A percentile compares a stretch with the other conserved stretches of the same genome.
Evolutionary conservation across 352 stramenopile genomes (phyloP).

Genomic region (Phytophthora cryptogea): DNA sequence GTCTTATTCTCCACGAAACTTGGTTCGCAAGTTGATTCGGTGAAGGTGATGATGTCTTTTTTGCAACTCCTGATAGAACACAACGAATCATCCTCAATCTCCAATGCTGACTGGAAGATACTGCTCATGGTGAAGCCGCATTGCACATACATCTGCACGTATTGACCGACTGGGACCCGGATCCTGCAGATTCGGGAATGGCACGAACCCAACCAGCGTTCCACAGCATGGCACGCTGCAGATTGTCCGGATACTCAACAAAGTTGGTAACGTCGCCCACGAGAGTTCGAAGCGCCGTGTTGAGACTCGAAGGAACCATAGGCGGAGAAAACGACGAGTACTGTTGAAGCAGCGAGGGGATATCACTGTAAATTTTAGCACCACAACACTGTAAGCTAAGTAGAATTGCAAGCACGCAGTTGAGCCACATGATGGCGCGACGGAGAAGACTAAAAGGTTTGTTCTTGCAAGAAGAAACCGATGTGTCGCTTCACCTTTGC

Average conservation of each 20-base stretch:
- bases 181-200: not conserved
- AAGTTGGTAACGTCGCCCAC: not conserved
- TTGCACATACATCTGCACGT: slow-evolving; percentile 36
- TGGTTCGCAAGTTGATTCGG: slow-evolving; percentile 16
- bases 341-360: not conserved
- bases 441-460: not conserved
- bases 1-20: slow-evolving; percentile 10
- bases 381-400: not conserved
- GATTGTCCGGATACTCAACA: not conserved
- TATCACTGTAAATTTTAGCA: not conserved
- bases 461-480: too few species aligned
- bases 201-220: slow-evolving; percentile 21
- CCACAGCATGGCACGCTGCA: slow-evolving; percentile 41
- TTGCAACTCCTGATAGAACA: slow-evolving; percentile 29
- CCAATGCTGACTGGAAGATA: slow-evolving; percentile 8
- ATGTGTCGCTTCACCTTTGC: too few species aligned
- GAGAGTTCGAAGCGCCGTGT: not conserved
- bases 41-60: slow-evolving; percentile 9
- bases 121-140: slow-evolving; percentile 35
- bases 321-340: not conserved
- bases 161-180: not conserved
- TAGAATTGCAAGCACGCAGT: not conserved
- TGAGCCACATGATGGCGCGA: not conserved
- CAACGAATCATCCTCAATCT: slow-evolving; percentile 1
- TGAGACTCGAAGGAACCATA: not conserved